Evolutionary conservation across 2,329 filamentous ascomycete genomes (phyloP), one percentile per base, ranked within the genome.

Genomic region (Salinomyces thailandicus): DNA sequence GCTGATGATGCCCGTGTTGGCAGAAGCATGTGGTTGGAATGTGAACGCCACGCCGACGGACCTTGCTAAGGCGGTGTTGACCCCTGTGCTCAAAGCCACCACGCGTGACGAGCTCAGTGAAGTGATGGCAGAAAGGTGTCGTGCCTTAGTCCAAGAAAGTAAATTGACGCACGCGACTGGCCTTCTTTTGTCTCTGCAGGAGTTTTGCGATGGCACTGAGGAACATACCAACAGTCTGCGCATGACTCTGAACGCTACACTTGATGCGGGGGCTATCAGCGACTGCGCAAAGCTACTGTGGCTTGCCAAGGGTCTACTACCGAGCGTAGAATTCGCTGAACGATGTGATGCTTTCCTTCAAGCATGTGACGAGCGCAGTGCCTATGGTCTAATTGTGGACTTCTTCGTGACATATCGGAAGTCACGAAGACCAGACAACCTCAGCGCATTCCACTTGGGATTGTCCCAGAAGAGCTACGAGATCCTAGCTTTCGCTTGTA

Each of bases 401-500:
- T 18, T 36, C 11, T 36, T 36, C 17, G 16, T 17, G n/a, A n/a
- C n/a, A n/a, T n/a, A n/a, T n/a, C n/a, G n/a, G n/a, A n/a, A n/a
- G n/a, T n/a, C n/a, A n/a, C n/a, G n/a, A n/a, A n/a, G n/a, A n/a
- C n/a, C n/a, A n/a, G n/a, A n/a, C n/a, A n/a, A n/a, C n/a, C n/a
- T n/a, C n/a, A n/a, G n/a, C n/a, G n/a, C n/a, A n/a, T n/a, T n/a
- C n/a, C n/a, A n/a, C n/a, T 7, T 24, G 20, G 20, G 7, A 24
- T 16, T 33, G 7, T 17, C 11, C 17, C 6, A n/a, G 13, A 35
- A 26, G 13, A 27, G 18, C n/a, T 27, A 27, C 22, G 33, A 35
- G 19, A 35, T 35, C 5, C 12, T 35, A 6, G 33, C 33, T 12
- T 27, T 35, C 20, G 33, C 33, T 9, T 35, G 33, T 18, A 35